Evolutionary conservation across 2,329 filamentous ascomycete species (phyloP), one percentile per base, ranked within the genome.

Genomic region (Monosporascus cannonballus): DNA sequence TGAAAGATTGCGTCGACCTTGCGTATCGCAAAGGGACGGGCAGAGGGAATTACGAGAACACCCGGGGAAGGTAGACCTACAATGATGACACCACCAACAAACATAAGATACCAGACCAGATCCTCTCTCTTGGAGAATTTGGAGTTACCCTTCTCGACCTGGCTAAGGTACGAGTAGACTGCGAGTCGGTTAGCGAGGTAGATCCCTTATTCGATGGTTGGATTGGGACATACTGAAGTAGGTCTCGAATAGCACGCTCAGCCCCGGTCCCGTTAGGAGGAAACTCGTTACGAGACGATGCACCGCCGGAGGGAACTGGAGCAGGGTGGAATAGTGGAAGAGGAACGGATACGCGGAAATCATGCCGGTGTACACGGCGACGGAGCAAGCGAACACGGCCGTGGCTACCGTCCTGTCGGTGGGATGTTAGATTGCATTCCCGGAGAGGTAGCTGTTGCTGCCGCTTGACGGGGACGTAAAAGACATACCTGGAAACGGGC

Each of bases 71-170:
- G 53, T 56, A 56, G 61, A 76, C 91, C 84, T 90, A 96, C 91
- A 76, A 90, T 67, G 59, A 94, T 93, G 64, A 86, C 73, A 49
- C 73, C 72, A 61, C 80, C 77, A 62, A 92, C 79, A 67, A 94
- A 94, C 54, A 85, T 71, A 61, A 95, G 73, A 68, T 95, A 96
- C 73, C 85, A 85, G 57, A 94, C 77, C 62, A 94, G 81, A 67
- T 94, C 88, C 66, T 90, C 91, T 53, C 87, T 87, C 60, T 81
- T 78, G 42, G 77, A 73, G 68, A 96, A 93, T 54, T 89, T 84
- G 50, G 85, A 73, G 56, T 87, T 88, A 58, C 80, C 78, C 42
- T 72, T 79, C 75, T 96, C 92, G 48, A 96, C 75, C 59, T 84
- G 80, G 66, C 81, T 87, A 61, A 87, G 75, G 72, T 94, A 95